Base-by-base conservation (phyloP, 352 stramenopile species). In the Aphanomyces cochlioides region DNA sequence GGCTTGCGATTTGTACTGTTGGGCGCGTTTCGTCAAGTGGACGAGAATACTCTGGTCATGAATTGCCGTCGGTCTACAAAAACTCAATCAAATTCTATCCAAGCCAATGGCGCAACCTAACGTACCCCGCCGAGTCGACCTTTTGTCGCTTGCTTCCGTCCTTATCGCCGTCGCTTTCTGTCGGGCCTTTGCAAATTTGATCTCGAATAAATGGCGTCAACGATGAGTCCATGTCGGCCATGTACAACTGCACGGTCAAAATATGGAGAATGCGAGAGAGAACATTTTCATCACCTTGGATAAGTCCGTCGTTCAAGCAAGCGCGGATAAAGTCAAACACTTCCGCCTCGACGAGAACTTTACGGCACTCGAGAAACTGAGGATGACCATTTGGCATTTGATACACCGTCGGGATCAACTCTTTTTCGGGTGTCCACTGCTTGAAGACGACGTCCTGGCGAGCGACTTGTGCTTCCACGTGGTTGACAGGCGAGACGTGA, bases 361-460 rank as follows among this genome's bases (percentile, higher is more conserved):
- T 74, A 1, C 85, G 85, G 13, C 92, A 74, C 2, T 67, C 60
- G 2, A 77, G 71, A 56, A 93, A 73, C 10, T 84, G 85, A 17
- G 78, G 41, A 70, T 95, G 84, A 3, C 77, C 77, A 7, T 77
- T 76, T 15, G 83, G 84, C 15, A 93, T 53, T 58, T 84, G 74
- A 3, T 80, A 64, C 15, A 95, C 82, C 37, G 92, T 74, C 15
- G 87, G 83, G 63, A 95, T 88, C 2, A 84, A 80, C 4, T 76
- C 56, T 43, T 92, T 79, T 17, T 90, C 83, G 5, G 85, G 75
- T 40, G 88, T 91, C 85, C 85, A 95, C 10, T 64, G 77, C 72
- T 90, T 92, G 69, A 93, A 92, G 36, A 95, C 70, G n/a, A 84
- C 85, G 72, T 93, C 87, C 19, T 93, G 84, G 39, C 87, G 77